A percentile compares a stretch with the other conserved stretches of the same genome.
These are phyloP conservation scores for Chytriomyces sp. DNA, from an alignment of 192 early-diverging fungal species.

Conservation along the genomic window DNA sequence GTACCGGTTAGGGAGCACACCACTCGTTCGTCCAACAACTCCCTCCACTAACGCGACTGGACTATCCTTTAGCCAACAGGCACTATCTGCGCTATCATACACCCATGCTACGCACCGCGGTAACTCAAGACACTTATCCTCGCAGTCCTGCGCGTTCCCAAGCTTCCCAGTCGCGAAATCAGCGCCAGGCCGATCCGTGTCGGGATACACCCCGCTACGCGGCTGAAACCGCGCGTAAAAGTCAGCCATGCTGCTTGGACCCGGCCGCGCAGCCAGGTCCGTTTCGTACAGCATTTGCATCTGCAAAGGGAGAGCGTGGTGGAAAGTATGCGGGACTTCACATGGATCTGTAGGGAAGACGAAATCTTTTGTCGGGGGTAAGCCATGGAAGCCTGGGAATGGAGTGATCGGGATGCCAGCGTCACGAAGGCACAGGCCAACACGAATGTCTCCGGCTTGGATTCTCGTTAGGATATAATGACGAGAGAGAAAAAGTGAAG, in stretches of 20 bases:
- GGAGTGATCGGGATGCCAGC: constrained; percentile 41
- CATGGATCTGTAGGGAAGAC: constrained; percentile 46
- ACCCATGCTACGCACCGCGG: constrained; percentile 3
- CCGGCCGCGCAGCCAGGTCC: not conserved
- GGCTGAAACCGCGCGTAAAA: not conserved
- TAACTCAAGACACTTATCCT: not conserved
- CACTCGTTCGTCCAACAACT: not conserved
- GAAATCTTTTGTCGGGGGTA: constrained; percentile 35
- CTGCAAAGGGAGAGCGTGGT: constrained; percentile 49
- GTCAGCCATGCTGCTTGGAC: not conserved
- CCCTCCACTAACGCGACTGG: not conserved
- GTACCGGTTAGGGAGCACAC: not conserved
- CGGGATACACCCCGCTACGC: not conserved
- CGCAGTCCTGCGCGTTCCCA: not conserved
- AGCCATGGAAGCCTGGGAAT: constrained; percentile 21
- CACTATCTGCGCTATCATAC: not conserved
- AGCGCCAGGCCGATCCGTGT: constrained; percentile 11
- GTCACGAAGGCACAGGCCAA: constrained; percentile 56
- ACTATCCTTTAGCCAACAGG: constrained; percentile 5
- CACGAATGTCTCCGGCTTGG: constrained; percentile 54
- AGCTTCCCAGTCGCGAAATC: not conserved
- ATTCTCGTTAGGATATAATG: not conserved
- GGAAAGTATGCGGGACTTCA: constrained; percentile 47
- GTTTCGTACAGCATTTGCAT: constrained; percentile 43
- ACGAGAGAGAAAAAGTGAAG: not conserved